A percentile compares a stretch with the other conserved stretches of the same genome.
Evolutionary conservation across 345 rosid species (phyloP).

Genomic region (Pugionium dolabratum): DNA sequence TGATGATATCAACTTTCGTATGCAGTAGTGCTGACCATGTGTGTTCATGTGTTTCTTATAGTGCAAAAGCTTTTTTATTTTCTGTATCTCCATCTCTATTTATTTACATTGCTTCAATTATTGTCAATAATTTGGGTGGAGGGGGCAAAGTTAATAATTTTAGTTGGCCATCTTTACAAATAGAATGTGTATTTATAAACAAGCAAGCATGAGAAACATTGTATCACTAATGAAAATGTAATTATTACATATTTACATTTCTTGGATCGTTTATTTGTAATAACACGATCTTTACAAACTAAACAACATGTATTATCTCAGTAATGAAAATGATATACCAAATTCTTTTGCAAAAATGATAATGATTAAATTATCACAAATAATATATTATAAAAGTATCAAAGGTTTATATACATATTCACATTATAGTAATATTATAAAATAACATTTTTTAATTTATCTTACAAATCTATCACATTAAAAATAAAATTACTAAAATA

Average conservation of each 20-base stretch:
- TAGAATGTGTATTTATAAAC: conserved; percentile 14
- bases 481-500: no score
- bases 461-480: no score
- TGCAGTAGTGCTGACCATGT: conserved; percentile 42
- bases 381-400: no score
- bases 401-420: no score
- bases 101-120: conserved; percentile 27
- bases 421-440: no score
- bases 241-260: neutral
- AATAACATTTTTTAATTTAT: no score
- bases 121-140: conserved; percentile 34
- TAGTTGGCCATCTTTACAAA: conserved; percentile 22
- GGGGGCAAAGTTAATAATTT: conserved; percentile 25
- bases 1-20: conserved; percentile 30
- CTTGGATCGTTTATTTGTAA: no score
- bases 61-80: conserved; percentile 32
- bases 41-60: conserved; percentile 41
- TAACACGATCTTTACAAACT: no score
- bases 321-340: no score
- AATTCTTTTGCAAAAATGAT: no score
- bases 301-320: no score
- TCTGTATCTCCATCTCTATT: neutral
- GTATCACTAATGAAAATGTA: neutral
- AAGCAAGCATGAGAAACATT: conserved; percentile 19
- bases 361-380: no score